A percentile compares a stretch with the other conserved stretches of the same genome.
phyloP scores from a whole-genome alignment of 139 green algal species.

The Chlorella ohadii region DNA sequence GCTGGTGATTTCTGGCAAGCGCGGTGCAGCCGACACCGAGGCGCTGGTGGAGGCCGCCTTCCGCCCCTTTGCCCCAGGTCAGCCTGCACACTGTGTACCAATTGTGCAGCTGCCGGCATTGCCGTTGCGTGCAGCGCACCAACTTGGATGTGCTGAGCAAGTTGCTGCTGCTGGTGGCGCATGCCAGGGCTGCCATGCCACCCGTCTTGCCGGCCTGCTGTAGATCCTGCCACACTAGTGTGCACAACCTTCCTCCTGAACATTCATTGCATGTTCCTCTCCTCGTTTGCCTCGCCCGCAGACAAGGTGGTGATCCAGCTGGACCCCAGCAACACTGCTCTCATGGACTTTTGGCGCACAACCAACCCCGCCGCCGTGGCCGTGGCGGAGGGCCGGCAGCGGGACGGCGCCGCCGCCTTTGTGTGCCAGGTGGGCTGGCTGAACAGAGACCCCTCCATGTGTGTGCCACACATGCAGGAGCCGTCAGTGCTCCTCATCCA shows the following conservation, averaged over 20 bases:
- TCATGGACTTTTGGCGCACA: constrained; percentile 63
- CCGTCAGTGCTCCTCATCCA: too few relatives aligned
- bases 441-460: neutral
- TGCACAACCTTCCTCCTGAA: too few relatives aligned
- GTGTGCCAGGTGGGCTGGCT: constrained; percentile 67
- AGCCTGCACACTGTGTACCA: too few relatives aligned
- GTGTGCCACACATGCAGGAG: too few relatives aligned
- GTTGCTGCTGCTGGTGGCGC: too few relatives aligned
- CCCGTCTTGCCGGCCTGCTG: too few relatives aligned
- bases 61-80: constrained; percentile 44
- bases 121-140: too few relatives aligned
- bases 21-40: constrained; percentile 41
- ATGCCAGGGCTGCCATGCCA: too few relatives aligned
- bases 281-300: neutral
- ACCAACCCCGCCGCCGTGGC: constrained; percentile 71
- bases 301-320: constrained; percentile 46
- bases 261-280: too few relatives aligned
- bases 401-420: constrained; percentile 28
- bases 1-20: constrained; percentile 68
- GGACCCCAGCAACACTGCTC: neutral
- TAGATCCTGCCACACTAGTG: too few relatives aligned
- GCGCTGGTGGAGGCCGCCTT: constrained; percentile 74
- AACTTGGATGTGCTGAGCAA: too few relatives aligned
- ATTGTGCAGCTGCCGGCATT: neutral
- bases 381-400: constrained; percentile 60